Evolutionary conservation across 805 yeast genomes (phyloP).

Genomic region (Candida tammaniensis): DNA sequence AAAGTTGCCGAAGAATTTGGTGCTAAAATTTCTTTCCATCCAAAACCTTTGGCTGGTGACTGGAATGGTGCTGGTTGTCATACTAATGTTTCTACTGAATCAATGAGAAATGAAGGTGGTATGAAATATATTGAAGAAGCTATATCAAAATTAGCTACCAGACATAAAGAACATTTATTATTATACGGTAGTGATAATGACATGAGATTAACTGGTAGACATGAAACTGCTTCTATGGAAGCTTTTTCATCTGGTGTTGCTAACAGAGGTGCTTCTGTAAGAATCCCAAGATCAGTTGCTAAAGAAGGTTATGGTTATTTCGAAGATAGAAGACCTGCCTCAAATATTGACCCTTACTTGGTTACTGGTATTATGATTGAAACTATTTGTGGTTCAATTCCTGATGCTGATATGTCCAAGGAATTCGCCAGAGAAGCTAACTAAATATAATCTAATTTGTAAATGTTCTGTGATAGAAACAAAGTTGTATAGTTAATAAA

Average conservation of each 20-base stretch:
- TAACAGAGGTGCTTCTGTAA: slow-evolving; percentile 98
- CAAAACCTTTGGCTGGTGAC: slow-evolving; percentile 97
- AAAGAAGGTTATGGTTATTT: slow-evolving; percentile 98
- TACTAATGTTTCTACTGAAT: slow-evolving; percentile 92
- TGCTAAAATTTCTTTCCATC: slow-evolving; percentile 97
- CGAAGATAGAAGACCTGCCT: slow-evolving; percentile 99
- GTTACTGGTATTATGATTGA: slow-evolving; percentile 98
- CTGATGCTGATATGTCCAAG: slow-evolving; percentile 92
- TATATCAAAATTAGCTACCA: slow-evolving; percentile 86
- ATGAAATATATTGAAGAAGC: slow-evolving; percentile 92
- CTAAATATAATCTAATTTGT: no score
- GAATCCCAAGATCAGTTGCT: slow-evolving; percentile 99
- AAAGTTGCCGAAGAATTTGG: slow-evolving; percentile 99
- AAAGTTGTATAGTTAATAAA: no score
- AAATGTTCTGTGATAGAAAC: no score
- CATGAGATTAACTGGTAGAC: slow-evolving; percentile 94
- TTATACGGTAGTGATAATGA: slow-evolving; percentile 96
- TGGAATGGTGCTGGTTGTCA: slow-evolving; percentile 99
- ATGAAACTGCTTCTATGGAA: slow-evolving; percentile 95
- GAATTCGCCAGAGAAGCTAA: slow-evolving; percentile 75
- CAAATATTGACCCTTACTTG: slow-evolving; percentile 98
- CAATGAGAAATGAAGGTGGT: slow-evolving; percentile 94
- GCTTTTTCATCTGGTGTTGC: slow-evolving; percentile 96
- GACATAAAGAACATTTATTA: slow-evolving; percentile 95
- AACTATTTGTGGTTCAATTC: slow-evolving; percentile 91